A percentile compares a stretch with the other conserved stretches of the same genome.
Evolutionary conservation across 305 asterid species (phyloP).

Genomic region (Solanum hybrid): DNA sequence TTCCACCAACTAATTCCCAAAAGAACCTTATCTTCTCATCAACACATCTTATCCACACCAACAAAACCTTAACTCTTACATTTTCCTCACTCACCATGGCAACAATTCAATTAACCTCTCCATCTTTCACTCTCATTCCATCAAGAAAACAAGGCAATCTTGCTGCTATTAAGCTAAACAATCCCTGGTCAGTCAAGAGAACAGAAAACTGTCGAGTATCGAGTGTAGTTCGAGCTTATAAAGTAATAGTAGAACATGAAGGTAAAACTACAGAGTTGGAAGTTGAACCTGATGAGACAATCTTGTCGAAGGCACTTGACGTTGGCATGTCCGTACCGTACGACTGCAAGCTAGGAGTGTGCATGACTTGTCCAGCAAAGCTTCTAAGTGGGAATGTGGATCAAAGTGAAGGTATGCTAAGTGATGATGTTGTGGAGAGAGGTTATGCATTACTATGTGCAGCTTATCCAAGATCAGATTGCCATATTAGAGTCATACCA

Average conservation of each 20-base stretch:
- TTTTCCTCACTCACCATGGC: slow-evolving; percentile 19
- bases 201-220: neutral
- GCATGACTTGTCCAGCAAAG: slow-evolving; percentile 96
- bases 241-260: slow-evolving; percentile 58
- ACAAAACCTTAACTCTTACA: neutral
- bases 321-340: slow-evolving; percentile 58
- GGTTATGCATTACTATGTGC: slow-evolving; percentile 77
- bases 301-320: slow-evolving; percentile 68
- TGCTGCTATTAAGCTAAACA: slow-evolving; percentile 7
- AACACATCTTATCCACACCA: slow-evolving; percentile 3
- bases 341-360: slow-evolving; percentile 93
- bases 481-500: slow-evolving; percentile 62
- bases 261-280: slow-evolving; percentile 49
- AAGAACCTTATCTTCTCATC: slow-evolving; percentile 24
- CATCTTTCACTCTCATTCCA: slow-evolving; percentile 19
- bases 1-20: neutral
- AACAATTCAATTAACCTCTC: slow-evolving; percentile 20
- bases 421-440: slow-evolving; percentile 85
- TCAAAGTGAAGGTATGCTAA: slow-evolving; percentile 96
- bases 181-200: neutral
- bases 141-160: slow-evolving; percentile 12
- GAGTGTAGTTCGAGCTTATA: slow-evolving; percentile 34
- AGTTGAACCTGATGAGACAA: slow-evolving; percentile 77
- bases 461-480: slow-evolving; percentile 82
- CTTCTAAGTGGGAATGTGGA: slow-evolving; percentile 77